Percentiles rank a stretch among this genome's conserved stretches.
Conservation (phyloP, 2,329 filamentous ascomycete species). For the Aspergillus candidus region DNA sequence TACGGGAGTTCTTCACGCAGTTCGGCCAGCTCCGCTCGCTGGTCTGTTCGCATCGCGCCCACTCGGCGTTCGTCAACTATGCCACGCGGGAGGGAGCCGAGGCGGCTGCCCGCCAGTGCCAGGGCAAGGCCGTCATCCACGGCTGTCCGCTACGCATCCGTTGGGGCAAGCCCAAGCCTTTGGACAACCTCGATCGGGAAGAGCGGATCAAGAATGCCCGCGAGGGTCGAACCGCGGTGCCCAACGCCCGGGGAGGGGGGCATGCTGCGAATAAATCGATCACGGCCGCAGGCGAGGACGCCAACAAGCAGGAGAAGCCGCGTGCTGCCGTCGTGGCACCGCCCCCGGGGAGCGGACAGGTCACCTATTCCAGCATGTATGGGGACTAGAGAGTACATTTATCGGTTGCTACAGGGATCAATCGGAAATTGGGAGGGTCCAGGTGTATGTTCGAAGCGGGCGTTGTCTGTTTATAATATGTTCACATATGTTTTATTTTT, state of each 20-base stretch:
- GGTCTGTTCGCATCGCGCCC: conserved; percentile 93
- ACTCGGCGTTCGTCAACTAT: conserved; percentile 96
- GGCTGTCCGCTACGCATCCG: conserved; percentile 85
- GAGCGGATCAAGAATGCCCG: conserved; percentile 73
- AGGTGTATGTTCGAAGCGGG: conserved; percentile 28
- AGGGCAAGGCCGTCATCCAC: conserved; percentile 82
- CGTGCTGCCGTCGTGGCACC: conserved; percentile 55
- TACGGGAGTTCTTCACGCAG: conserved; percentile 82
- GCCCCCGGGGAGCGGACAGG: conserved; percentile 71
- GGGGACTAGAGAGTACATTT: conserved; percentile 56
- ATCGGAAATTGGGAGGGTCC: conserved; percentile 23
- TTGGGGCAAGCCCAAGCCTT: conserved; percentile 87
- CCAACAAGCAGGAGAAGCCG: conserved; percentile 31
- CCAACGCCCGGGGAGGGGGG: conserved; percentile 37
- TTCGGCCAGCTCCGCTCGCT: conserved; percentile 88
- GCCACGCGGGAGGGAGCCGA: conserved; percentile 79
- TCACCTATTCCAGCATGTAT: conserved; percentile 77
- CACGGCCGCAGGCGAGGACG: conserved; percentile 38
- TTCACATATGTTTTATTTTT: conserved; percentile 20
- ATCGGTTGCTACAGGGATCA: too few relatives aligned
- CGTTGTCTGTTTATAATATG: conserved; percentile 20
- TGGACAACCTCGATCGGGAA: conserved; percentile 87
- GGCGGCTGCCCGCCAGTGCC: conserved; percentile 72
- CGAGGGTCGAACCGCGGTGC: conserved; percentile 62
- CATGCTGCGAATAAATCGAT: conserved; percentile 28